Evolutionary conservation across 1,284 basidiomycete species (phyloP), one percentile per base, ranked within the genome.

Genomic region (Neolentinus lepideus): DNA sequence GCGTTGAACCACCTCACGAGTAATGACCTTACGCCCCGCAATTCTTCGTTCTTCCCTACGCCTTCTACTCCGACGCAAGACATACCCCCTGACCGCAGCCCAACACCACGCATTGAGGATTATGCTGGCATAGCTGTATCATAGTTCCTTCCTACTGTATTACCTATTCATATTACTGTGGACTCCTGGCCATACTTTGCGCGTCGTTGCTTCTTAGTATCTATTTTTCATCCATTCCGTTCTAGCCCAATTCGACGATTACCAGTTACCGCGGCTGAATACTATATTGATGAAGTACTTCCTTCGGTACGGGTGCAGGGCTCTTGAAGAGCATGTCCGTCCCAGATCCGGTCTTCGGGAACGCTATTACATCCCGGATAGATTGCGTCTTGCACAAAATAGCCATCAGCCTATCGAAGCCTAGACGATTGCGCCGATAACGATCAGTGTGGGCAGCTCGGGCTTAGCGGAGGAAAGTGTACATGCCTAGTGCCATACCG

Each of bases 321-420:
- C 90, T 92, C 69, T 84, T 88, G 77, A 98, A 95, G 29, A 97
- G 81, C 50, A 87, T 81, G 70, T 98, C 94, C n/a, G 82, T 79
- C 12, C 94, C 94, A 47, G 75, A 79, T 22, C 83, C 82, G 6
- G 89, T 90, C 75, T 98, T 98, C 2, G 94, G 94, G 75, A 98
- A 98, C 9, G 94, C 94, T 62, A 98, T 97, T 60, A 98, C 94
- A 67, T 98, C 94, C 58, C 93, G 79, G 62, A 98, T 98, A 26
- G 88, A 90, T 57, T 82, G 78, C 1, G 91, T 81, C 58, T 85
- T 83, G 73, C 91, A 94, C 1, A 98, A 78, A 61, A 96, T 92
- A 16, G 93, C 81, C 81, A 97, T 88, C 59, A 98, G 75, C 38
- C 94, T 83, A 75, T 98, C 95, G 63, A 98, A 92, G 35, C 95